Evolutionary conservation across 805 yeast species (phyloP), one percentile per base, ranked within the genome.

Genomic region (Nakazawaea molendinolei): DNA sequence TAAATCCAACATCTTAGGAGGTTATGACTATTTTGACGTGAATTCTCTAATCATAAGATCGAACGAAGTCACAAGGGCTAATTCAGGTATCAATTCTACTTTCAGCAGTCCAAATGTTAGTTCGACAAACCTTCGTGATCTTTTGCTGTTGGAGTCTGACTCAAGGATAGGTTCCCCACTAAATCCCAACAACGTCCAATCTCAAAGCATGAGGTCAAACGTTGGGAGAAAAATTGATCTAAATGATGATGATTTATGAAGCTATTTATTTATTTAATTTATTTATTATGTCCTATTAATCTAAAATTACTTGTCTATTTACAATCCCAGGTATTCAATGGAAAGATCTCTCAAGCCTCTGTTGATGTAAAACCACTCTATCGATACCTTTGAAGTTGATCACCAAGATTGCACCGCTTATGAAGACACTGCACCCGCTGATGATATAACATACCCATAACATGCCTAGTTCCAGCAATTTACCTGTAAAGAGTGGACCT

Each of bases 401-500:
- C 0, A 63, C 74, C 31, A 73, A 50, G 1, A 73, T 45, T 3
- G 58, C 13, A 44, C 72, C 76, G 1, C 77, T 74, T 3, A 70
- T 39, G 5, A 79, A 65, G 4, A 77, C 60, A 14, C 67, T 61
- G 19, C 64, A 60, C 22, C 80, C 73, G 41, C 64, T 69, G 10
- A 81, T 69, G 3, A 71, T 42, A 40, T 69, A 81, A 21, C 82
- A 74, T 26, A 61, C 45, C 59, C 70, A 59, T 17, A 81, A 53
- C 3, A 49, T 47, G 1, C 67, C 67, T 8, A 48, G 44, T 18
- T 68, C 67, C 0, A 95, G 92, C 33, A 86, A 59, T 19, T 66
- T 56, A 4, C 97, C 97, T 2, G 95, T 82, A 48, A 83, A 71
- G 4, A 74, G 49, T 1, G 95, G 96, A 1, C 95, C 95, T 8